A percentile compares a stretch with the other conserved stretches of the same genome.
phyloP scores from a whole-genome alignment of 1,284 basidiomycete genomes.

The Moesziomyces globuligerus region DNA sequence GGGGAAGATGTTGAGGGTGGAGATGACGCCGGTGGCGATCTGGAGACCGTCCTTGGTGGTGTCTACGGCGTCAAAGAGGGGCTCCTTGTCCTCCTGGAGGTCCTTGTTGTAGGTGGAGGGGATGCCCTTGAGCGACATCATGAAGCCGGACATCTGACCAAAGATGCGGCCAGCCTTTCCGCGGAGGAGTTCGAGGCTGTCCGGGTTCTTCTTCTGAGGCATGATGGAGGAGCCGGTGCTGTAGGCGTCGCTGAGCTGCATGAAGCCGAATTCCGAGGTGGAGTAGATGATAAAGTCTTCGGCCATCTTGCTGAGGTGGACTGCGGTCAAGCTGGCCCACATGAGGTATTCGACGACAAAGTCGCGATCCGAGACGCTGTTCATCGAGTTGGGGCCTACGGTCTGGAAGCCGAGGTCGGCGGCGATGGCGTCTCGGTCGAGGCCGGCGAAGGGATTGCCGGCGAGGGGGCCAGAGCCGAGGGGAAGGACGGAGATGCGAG shows the following conservation, averaged over 20 bases:
- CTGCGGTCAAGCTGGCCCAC: constrained; percentile 92
- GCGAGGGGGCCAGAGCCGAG: constrained; percentile 94
- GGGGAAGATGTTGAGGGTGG: constrained; percentile 82
- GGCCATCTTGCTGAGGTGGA: constrained; percentile 90
- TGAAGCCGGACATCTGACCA: constrained; percentile 96
- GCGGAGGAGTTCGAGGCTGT: constrained; percentile 91
- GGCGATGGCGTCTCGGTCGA: constrained; percentile 64
- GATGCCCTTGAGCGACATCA: constrained; percentile 96
- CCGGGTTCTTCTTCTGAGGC: constrained; percentile 99
- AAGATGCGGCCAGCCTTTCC: constrained; percentile 95
- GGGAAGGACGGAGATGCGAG: constrained; percentile 83
- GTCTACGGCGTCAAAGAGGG: constrained; percentile 91
- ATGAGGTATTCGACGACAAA: constrained; percentile 97
- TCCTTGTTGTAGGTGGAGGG: constrained; percentile 99
- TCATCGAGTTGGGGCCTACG: constrained; percentile 66
- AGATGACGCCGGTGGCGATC: constrained; percentile 93
- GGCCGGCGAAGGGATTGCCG: constrained; percentile 83
- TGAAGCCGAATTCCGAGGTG: constrained; percentile 94
- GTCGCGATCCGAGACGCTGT: constrained; percentile 92
- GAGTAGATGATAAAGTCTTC: constrained; percentile 98
- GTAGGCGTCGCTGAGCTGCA: constrained; percentile 93
- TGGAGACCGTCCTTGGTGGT: constrained; percentile 88
- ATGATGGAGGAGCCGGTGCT: constrained; percentile 98
- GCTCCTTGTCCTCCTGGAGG: constrained; percentile 98
- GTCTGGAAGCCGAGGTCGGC: constrained; percentile 64